phyloP scores from a whole-genome alignment of 2,329 filamentous ascomycete genomes.

The Fusarium virguliforme region DNA sequence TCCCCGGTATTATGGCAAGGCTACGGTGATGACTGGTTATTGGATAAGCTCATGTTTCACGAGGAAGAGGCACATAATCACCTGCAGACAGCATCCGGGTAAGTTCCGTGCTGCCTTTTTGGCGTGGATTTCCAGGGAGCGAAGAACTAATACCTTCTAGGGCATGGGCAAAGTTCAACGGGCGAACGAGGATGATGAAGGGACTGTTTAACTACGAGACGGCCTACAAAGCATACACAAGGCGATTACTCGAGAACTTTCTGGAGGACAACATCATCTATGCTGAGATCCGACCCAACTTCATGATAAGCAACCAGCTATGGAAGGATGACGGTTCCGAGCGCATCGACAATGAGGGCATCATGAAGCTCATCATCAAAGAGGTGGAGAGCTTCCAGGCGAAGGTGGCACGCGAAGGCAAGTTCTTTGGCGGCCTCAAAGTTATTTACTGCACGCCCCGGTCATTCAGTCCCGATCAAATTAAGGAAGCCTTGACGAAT shows the following conservation, averaged over 20 bases:
- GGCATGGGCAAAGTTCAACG: slow-evolving; percentile 76
- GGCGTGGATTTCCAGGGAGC: background rate
- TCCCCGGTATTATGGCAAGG: slow-evolving; percentile 44
- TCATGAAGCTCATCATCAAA: slow-evolving; percentile 73
- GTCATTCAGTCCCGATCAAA: slow-evolving; percentile 66
- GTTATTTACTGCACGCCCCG: slow-evolving; percentile 81
- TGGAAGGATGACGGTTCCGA: slow-evolving; percentile 70
- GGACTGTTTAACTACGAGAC: slow-evolving; percentile 78
- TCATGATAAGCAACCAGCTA: slow-evolving; percentile 75
- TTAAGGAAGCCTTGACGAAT: slow-evolving; percentile 71
- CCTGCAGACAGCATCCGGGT: slow-evolving; percentile 69
- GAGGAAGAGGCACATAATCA: slow-evolving; percentile 72
- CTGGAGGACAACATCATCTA: slow-evolving; percentile 78
- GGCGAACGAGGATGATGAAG: slow-evolving; percentile 80
- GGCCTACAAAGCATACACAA: slow-evolving; percentile 75
- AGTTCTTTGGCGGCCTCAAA: slow-evolving; percentile 75
- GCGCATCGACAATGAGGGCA: slow-evolving; percentile 69
- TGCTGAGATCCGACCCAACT: slow-evolving; percentile 79
- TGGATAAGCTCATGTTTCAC: slow-evolving; percentile 74
- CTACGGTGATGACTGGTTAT: slow-evolving; percentile 69
- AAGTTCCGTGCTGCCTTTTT: slow-evolving; percentile 44
- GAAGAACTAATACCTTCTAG: slow-evolving; percentile 53
- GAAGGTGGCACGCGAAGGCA: slow-evolving; percentile 46
- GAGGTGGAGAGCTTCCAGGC: slow-evolving; percentile 66
- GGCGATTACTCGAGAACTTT: slow-evolving; percentile 72